Evolutionary conservation across 371 early-diverging fungal genomes (phyloP), one percentile per base, ranked within the genome.

Genomic region (Mucor ambiguus): DNA sequence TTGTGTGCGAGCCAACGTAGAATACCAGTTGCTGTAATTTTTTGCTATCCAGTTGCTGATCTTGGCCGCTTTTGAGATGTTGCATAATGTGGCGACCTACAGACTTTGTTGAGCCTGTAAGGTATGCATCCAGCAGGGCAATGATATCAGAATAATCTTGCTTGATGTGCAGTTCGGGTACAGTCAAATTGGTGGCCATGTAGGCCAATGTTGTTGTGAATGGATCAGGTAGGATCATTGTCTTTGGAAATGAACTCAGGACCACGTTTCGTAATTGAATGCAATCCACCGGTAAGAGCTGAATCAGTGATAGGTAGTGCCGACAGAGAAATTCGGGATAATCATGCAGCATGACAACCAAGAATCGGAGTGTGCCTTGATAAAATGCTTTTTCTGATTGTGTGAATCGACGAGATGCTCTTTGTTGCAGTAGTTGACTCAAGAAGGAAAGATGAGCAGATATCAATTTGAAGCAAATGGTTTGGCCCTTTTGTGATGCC

Each of bases 291-390:
- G 99, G 99, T 41, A 99, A 92, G 12, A 92, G 91, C 70, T 95
- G 92, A 67, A 94, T 91, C 68, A 99, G 90, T 52, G 90, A 88
- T 66, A 93, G 90, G 73, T 95, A 95, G 70, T 96, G 90, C 61
- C 89, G 91, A 66, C 96, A 91, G 32, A 99, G 83, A 76, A 98
- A 99, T 76, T 96, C 97, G 10, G 98, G 99, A 74, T 94, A 97
- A 73, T 99, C 99, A 76, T 97, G 98, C 60, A 97, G 79, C 26
- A 98, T 76, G 1, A 97, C 93, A 20, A 98, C 84, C 20, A 98
- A 73, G 32, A 97, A 89, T 9, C 97, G 89, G 11, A 98, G 84
- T 0, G 94, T 91, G 4, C 96, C 97, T 56, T 89, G 89, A 82
- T 98, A 98, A 58, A 97, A 84, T 28, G 91, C 77, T 44, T 64